Evolutionary conservation across 2,329 filamentous ascomycete genomes (phyloP).

Genomic region (Neopestalotiopsis sp.): DNA sequence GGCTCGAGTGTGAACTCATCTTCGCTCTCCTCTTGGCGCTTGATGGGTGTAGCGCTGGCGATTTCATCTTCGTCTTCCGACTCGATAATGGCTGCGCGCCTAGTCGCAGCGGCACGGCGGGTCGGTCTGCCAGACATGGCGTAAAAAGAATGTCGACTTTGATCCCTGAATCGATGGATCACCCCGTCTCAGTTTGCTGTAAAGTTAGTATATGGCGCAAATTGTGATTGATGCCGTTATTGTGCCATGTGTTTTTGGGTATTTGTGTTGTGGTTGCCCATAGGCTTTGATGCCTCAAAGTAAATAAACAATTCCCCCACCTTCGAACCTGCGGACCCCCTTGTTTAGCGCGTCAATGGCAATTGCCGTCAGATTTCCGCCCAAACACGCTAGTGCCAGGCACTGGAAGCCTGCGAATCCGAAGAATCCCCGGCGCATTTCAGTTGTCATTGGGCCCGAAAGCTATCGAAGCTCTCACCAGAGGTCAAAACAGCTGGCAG

Average conservation of each 20-base stretch:
- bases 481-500: background rate
- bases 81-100: slow-evolving; percentile 77
- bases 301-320: slow-evolving; percentile 18
- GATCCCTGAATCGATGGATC: background rate
- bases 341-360: slow-evolving; percentile 17
- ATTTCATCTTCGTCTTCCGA: slow-evolving; percentile 78
- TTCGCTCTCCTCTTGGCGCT: slow-evolving; percentile 66
- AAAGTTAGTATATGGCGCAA: slow-evolving; percentile 1
- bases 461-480: background rate
- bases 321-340: background rate
- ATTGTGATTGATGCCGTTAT: slow-evolving; percentile 2
- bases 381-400: background rate
- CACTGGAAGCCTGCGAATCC: background rate
- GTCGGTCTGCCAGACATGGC: slow-evolving; percentile 41
- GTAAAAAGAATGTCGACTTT: background rate
- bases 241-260: slow-evolving; percentile 1
- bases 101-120: slow-evolving; percentile 54
- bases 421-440: slow-evolving; percentile 18
- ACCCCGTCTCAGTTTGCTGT: background rate
- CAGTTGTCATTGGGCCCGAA: background rate
- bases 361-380: background rate
- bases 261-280: slow-evolving; percentile 1
- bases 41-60: slow-evolving; percentile 53
- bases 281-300: slow-evolving; percentile 12
- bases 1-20: slow-evolving; percentile 82